A percentile compares a stretch with the other conserved stretches of the same genome.
phyloP scores from a whole-genome alignment of 768 basidiomycete genomes.

The Termitomyces sp. region DNA sequence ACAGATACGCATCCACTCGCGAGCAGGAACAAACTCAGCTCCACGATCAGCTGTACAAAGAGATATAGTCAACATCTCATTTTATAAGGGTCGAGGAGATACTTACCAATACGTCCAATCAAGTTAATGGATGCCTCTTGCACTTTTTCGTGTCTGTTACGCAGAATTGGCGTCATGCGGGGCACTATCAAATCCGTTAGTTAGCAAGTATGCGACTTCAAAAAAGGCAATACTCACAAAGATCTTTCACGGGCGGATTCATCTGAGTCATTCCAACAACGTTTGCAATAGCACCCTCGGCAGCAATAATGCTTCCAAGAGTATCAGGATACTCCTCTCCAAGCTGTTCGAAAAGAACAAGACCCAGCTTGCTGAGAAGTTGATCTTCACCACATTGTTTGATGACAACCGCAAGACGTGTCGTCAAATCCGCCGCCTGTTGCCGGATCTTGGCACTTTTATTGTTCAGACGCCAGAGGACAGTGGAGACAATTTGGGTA shows the following conservation, averaged over 20 bases:
- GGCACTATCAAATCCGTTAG: conserved; percentile 60
- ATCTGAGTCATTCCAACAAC: conserved; percentile 99
- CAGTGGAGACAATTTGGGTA: conserved; percentile 97
- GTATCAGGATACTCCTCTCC: conserved; percentile 99
- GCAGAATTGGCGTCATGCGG: conserved; percentile 99
- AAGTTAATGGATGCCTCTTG: conserved; percentile 99
- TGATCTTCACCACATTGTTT: conserved; percentile 98
- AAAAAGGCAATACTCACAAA: conserved; percentile 56
- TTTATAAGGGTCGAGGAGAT: conserved; percentile 8
- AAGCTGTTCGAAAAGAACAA: conserved; percentile 96
- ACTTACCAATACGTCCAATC: conserved; percentile 89
- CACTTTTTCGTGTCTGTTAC: conserved; percentile 98
- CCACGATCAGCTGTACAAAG: conserved; percentile 79
- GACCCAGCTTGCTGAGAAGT: conserved; percentile 89
- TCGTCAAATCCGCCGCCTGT: conserved; percentile 97
- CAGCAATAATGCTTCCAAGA: conserved; percentile 97
- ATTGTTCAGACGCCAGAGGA: conserved; percentile 99
- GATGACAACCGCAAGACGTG: conserved; percentile 94
- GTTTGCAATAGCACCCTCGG: conserved; percentile 97
- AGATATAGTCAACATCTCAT: conserved; percentile 13
- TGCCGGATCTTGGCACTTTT: conserved; percentile 99
- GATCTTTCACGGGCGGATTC: conserved; percentile 99
- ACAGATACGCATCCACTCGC: conserved; percentile 99
- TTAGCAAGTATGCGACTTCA: background rate
- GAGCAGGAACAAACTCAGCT: conserved; percentile 95